Evolutionary conservation across 768 basidiomycete genomes (phyloP), one percentile per base, ranked within the genome.

Genomic region (Leccinum broughii): DNA sequence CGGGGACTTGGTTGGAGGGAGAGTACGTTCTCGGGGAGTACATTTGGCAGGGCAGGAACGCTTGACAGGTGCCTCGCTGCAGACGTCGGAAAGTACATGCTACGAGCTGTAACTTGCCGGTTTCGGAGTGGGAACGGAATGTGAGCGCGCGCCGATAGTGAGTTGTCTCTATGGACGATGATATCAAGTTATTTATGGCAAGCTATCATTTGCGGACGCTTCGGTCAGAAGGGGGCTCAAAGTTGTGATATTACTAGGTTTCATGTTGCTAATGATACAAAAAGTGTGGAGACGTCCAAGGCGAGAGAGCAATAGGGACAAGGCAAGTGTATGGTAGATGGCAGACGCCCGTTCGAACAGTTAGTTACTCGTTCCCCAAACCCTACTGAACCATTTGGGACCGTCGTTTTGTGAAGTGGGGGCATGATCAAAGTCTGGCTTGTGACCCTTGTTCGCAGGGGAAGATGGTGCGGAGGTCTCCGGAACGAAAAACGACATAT

Each of bases 41-140:
- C 73, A 62, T 88, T 84, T 30, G 89, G 86, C 35, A 91, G 77
- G n/a, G 84, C 80, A 37, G 91, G 90, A 22, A 81, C 80, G 17
- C 85, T 85, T 17, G 87, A 86, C 46, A 93, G 80, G 69, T 86
- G 89, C 68, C 83, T 79, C 30, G 92, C 89, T 48, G 89, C 85
- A 37, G 88, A 85, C 26, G 89, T 93, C 59, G 90, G 92, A 75
- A 93, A 93, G 77, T 93, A 94, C 92, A 93, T 93, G 10, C 34
- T 34, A 34, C 34, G 6, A 37, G 35, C 32, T 34, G 35, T 37
- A 15, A 37, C 35, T 37, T 37, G 35, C 35, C 35, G 14, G 35
- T 37, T 20, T 46, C 20, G 20, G 30, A 34, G 41, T 54, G 24
- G 50, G 49, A 52, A 44, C 32, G 48, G 26, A 56, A 39, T 54